phyloP scores from a whole-genome alignment of 352 stramenopile species.

The Thalassiosira exigua region DNA sequence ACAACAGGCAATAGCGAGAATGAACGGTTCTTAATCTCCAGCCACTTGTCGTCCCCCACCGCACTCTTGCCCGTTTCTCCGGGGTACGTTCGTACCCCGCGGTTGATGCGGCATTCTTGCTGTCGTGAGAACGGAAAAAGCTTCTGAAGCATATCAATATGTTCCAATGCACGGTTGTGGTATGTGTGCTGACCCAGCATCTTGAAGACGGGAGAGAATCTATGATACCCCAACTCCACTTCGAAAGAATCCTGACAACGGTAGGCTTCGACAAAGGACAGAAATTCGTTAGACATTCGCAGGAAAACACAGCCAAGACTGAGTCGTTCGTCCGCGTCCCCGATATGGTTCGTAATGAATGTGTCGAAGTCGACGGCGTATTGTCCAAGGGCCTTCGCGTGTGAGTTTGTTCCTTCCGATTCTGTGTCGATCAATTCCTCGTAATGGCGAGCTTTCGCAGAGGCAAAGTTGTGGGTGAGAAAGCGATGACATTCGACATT shows the following conservation, averaged over 20 bases:
- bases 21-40: neutral
- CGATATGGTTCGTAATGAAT: neutral
- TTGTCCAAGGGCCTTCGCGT: neutral
- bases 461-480: slow-evolving; percentile 1
- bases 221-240: neutral
- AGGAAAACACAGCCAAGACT: neutral
- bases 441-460: neutral
- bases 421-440: neutral
- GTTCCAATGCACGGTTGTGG: neutral
- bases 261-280: neutral
- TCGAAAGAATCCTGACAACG: neutral
- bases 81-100: neutral
- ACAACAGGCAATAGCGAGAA: neutral
- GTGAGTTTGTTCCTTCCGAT: neutral
- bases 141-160: neutral
- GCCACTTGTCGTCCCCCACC: neutral
- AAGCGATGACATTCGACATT: neutral
- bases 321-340: neutral
- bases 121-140: neutral
- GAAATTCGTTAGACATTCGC: neutral
- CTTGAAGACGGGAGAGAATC: neutral
- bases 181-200: neutral
- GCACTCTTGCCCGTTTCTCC: neutral
- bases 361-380: neutral
- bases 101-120: neutral